Base-by-base conservation (phyloP, 106 monocot species). In the Phalaenopsis aphrodite region DNA sequence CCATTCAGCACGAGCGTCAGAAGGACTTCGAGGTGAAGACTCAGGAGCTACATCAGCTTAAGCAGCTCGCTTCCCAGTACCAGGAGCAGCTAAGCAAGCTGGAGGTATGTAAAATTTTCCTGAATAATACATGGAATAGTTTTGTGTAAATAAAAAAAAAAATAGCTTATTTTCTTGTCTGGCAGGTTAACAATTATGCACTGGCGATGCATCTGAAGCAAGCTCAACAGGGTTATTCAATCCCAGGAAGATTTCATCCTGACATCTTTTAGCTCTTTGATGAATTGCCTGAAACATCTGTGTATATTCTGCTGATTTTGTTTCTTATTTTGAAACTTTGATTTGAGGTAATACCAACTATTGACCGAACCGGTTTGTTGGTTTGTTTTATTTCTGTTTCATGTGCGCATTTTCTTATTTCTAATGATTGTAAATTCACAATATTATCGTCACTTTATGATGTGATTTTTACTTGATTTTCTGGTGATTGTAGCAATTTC, bases 1-100 rank as follows among this genome's bases (percentile, higher is more conserved):
- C 87, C 65, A 97, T 94, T 55, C 96, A 92, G 78, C 96, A 94
- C 56, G 90, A 94, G 52, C 88, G 87, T 4, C 90, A 94, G 73
- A 92, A 89, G 61, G 92, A 94, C 47, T 86, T 77, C 19, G 90
- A 90, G 4, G 90, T 86, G 58, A 86, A 81, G 75, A 84, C 56
- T 41, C 91, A 92, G 78, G 92, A 97, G 80, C 36, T 93, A 38
- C 86, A 85, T 55, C 89, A 90, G 45, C 75, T 94, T 73, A 94
- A 89, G 55, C 90, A 92, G 79, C 73, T 97, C 15, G 82, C 88
- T 58, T 80, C 85, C 18, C 87, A 94, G 79, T 91, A 91, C 56
- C 90, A 94, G 79, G 94, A 97, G 76, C 88, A 87, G 76, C 42
- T 95, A 23, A 76, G 85, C 6, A 88, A 84, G 46, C 93, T 93